These are phyloP conservation scores for Sarocladium brachiariae DNA, from an alignment of 2,329 filamentous ascomycete genomes.

Conservation along the genomic window DNA sequence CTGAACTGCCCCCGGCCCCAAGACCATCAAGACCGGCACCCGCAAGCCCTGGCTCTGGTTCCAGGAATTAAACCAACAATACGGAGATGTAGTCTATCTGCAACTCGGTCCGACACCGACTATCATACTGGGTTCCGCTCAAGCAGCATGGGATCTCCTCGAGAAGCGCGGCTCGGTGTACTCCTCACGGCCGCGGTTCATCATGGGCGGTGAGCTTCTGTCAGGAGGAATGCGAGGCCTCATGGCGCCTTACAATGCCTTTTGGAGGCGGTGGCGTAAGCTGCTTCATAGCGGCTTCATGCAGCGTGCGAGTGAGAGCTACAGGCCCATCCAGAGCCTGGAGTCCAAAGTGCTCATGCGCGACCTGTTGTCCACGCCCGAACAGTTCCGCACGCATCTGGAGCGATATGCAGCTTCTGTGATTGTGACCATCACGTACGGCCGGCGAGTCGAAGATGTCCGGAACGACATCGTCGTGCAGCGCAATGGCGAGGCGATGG, in stretches of 20 bases:
- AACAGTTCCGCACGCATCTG: slow-evolving; percentile 16
- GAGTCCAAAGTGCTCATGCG: slow-evolving; percentile 34
- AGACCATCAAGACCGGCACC: slow-evolving; percentile 28
- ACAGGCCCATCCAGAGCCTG: slow-evolving; percentile 32
- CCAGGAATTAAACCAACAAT: slow-evolving; percentile 27
- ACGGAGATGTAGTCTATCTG: slow-evolving; percentile 36
- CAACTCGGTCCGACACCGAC: slow-evolving; percentile 35
- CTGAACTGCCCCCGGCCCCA: slow-evolving; percentile 32
- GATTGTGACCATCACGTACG: slow-evolving; percentile 36
- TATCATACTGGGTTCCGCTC: slow-evolving; percentile 34
- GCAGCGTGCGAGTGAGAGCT: slow-evolving; percentile 34
- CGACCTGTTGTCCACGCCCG: slow-evolving; percentile 27
- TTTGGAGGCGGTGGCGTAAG: slow-evolving; percentile 37
- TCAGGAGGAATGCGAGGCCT: slow-evolving; percentile 34
- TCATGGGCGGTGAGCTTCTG: slow-evolving; percentile 36
- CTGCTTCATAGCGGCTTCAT: slow-evolving; percentile 36
- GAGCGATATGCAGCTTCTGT: slow-evolving; percentile 28
- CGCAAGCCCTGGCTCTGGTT: slow-evolving; percentile 37
- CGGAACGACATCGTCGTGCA: slow-evolving; percentile 29
- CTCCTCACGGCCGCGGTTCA: slow-evolving; percentile 38
- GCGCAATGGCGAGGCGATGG: slow-evolving; percentile 34
- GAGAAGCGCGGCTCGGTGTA: slow-evolving; percentile 36
- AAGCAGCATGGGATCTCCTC: slow-evolving; percentile 36
- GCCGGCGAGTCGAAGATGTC: slow-evolving; percentile 19
- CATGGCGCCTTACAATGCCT: slow-evolving; percentile 35